Evolutionary conservation across 2,329 filamentous ascomycete species (phyloP).

Genomic region (Fusarium avenaceum): DNA sequence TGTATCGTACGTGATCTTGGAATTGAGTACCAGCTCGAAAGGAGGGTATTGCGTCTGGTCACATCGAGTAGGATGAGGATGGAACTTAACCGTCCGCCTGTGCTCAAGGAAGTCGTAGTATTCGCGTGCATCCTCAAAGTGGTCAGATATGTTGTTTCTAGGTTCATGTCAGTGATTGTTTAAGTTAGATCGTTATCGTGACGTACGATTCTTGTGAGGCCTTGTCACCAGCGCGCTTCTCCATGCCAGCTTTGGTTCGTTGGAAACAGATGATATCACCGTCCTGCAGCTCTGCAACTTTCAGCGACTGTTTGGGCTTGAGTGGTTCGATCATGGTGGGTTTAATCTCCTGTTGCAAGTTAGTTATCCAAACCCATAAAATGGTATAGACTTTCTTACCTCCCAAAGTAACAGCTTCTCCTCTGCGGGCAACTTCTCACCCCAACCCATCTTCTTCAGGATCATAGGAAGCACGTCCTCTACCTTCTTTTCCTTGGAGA

Average conservation of each 20-base stretch:
- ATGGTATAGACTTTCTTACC: conserved; percentile 55
- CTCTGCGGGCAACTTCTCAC: conserved; percentile 75
- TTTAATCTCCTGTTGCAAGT: conserved; percentile 81
- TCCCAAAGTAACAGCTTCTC: conserved; percentile 82
- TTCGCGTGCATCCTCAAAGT: conserved; percentile 78
- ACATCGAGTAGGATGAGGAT: conserved; percentile 72
- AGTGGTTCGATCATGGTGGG: conserved; percentile 96
- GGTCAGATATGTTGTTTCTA: conserved; percentile 58
- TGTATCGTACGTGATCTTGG: conserved; percentile 91
- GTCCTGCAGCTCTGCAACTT: conserved; percentile 94
- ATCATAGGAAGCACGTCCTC: conserved; percentile 85
- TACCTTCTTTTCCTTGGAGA: conserved; percentile 88
- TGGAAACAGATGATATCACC: conserved; percentile 98
- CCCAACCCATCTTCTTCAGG: conserved; percentile 87
- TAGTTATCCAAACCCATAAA: conserved; percentile 5
- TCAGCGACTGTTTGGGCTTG: conserved; percentile 90
- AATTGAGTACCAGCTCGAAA: conserved; percentile 84
- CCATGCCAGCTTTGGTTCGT: conserved; percentile 62
- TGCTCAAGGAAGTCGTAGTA: conserved; percentile 96
- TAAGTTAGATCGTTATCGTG: neutral
- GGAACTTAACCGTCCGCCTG: conserved; percentile 83
- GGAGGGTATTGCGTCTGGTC: conserved; percentile 70
- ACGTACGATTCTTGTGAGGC: conserved; percentile 52
- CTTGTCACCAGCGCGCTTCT: conserved; percentile 49
- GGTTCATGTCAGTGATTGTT: conserved; percentile 24